Evolutionary conservation across 768 basidiomycete species (phyloP), one percentile per base, ranked within the genome.

Genomic region (Galerina sulciceps): DNA sequence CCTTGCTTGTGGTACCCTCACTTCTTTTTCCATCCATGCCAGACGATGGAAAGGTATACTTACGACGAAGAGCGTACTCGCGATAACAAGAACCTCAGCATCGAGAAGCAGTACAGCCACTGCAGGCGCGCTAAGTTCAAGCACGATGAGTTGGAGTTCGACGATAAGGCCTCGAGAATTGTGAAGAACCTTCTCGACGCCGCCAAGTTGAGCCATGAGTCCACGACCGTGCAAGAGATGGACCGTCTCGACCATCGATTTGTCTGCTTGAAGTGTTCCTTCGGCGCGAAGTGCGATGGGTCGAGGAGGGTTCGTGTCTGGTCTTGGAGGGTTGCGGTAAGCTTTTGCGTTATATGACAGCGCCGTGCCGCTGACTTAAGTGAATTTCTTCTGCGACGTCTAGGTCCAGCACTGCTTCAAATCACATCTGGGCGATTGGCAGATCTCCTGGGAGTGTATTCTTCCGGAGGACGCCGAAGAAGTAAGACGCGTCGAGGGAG

Each of bases 251-350:
- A 77, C 57, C 64, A 68, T 2, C 62, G 73, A 31, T 55, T 78
- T 22, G 70, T 73, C 14, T 78, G 77, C 61, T 53, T 77, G 52
- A 74, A 73, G 44, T 78, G 76, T 55, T 67, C 67, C 2, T 72
- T 66, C 59, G 76, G 76, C 4, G 54, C 53, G 6, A 67, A 65
- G 45, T 68, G 70, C 47, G 73, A 77, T 55, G 75, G 76, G 38
- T 71, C 74, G 46, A 63, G 75, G 23, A 52, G 37, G 36, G 67
- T 69, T 26, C 58, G 59, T 11, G 69, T 74, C 10, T 67, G 67
- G 67, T 60, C 66, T 10, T 77, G 76, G 76, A 62, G 75, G 10
- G 68, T 67, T 41, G 73, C 74, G 35, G 76, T 76, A 31, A 42
- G 75, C 67, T 22, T 17, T 26, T 44, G 6, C 34, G 26, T 31